Evolutionary conservation across 2,329 filamentous ascomycete species (phyloP).

Genomic region (Colletotrichum aenigma): DNA sequence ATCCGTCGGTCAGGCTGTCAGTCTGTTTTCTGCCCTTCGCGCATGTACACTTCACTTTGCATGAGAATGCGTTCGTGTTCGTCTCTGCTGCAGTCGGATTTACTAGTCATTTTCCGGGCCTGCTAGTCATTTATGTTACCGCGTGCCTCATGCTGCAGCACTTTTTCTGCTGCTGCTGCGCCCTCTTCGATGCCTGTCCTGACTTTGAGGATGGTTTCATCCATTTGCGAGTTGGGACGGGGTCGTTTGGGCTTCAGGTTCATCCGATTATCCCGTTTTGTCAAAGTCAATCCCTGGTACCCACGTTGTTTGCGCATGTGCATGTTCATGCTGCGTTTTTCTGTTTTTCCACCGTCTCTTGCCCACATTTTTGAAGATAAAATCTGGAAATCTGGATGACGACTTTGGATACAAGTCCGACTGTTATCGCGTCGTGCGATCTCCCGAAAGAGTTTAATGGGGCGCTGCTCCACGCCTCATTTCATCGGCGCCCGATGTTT

Average conservation of each 20-base stretch:
- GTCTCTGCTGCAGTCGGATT: not conserved
- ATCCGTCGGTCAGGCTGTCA: not conserved
- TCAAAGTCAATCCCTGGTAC: not conserved
- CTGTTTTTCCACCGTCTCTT: not conserved
- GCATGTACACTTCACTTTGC: not conserved
- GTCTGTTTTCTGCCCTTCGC: not conserved
- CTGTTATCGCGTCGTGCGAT: not conserved
- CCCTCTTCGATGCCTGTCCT: not conserved
- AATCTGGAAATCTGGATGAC: not conserved
- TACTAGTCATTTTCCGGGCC: not conserved
- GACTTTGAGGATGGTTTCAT: not conserved
- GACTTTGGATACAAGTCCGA: not conserved
- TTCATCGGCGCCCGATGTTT: not conserved
- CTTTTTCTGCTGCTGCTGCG: not conserved
- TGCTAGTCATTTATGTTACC: not conserved
- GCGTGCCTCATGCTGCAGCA: not conserved
- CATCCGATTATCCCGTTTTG: not conserved
- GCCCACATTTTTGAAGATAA: not conserved
- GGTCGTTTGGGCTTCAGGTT: slow-evolving; percentile 2
- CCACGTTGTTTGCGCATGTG: not conserved
- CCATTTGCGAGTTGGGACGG: not conserved
- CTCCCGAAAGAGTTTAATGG: not conserved
- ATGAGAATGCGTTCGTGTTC: not conserved
- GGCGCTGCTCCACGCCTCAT: slow-evolving; percentile 11
- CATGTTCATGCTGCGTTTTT: not conserved